Conservation (phyloP, 2,329 filamentous ascomycete species). For the Neofusicoccum ribis region DNA sequence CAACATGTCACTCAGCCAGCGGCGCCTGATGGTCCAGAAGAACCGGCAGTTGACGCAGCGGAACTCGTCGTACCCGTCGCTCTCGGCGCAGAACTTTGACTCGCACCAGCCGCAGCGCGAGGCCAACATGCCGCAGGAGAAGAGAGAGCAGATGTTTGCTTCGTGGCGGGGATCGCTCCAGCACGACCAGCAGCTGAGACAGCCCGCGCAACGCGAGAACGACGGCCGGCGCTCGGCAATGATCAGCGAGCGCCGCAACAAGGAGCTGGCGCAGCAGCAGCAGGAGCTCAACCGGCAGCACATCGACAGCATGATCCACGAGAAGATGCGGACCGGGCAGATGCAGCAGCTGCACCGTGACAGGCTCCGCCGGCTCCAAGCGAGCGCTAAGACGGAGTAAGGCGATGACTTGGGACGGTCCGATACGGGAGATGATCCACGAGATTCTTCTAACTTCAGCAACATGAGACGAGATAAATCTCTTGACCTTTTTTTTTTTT, state of each 20-base stretch:
- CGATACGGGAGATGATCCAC: not conserved
- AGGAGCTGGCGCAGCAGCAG: slow-evolving; percentile 60
- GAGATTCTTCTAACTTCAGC: not conserved
- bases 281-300: slow-evolving; percentile 59
- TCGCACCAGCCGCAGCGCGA: slow-evolving; percentile 40
- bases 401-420: not conserved
- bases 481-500: not conserved
- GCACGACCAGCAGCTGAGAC: slow-evolving; percentile 27
- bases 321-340: slow-evolving; percentile 73
- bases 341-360: slow-evolving; percentile 77
- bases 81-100: slow-evolving; percentile 32
- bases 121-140: slow-evolving; percentile 27
- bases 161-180: slow-evolving; percentile 37
- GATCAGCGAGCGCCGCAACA: slow-evolving; percentile 63
- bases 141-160: slow-evolving; percentile 36
- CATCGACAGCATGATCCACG: slow-evolving; percentile 66
- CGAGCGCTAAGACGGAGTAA: slow-evolving; percentile 40
- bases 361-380: slow-evolving; percentile 78
- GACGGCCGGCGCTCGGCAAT: slow-evolving; percentile 46
- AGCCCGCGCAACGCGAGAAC: slow-evolving; percentile 23
- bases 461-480: not conserved
- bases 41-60: slow-evolving; percentile 5
- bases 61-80: not conserved
- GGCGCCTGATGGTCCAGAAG: slow-evolving; percentile 3
- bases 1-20: slow-evolving; percentile 61